Base-by-base conservation (phyloP, 768 basidiomycete species). In the Termitomyces eurrhizus region DNA sequence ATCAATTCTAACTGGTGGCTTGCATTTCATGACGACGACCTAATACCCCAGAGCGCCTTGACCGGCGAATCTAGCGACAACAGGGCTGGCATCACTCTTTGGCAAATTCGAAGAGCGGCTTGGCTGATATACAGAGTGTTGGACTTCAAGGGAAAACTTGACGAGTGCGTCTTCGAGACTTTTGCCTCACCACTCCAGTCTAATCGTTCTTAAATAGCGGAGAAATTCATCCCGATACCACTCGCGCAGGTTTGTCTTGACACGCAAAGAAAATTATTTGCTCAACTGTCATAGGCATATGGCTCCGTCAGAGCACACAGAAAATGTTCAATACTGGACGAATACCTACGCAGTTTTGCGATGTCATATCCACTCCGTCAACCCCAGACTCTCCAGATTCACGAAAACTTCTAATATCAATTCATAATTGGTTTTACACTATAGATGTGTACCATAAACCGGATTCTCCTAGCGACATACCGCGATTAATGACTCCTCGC, bases 1-100 rank as follows among this genome's bases (percentile, higher is more conserved):
- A 75, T 98, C 65, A 89, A 98, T 71, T 95, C 94, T 3, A 98
- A 97, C 69, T 98, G 95, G 95, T 98, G 95, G 95, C 77, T 97
- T 26, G 79, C 92, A 2, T 90, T 95, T 70, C 77, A 80, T 46
- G 87, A 95, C 62, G 94, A 97, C 72, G 68, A 80, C 2, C 75
- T 68, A 21, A 80, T 91, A 46, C 93, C 88, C 8, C 72, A 69
- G 7, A 71, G 69, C 51, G 76, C 75, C 14, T 65, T 75, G 24
- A 68, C 67, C 18, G 74, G 73, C 53, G 73, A 76, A 58, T 75
- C 75, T 4, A 75, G 71, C 57, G 69, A 77, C 50, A 74, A 69
- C 60, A 72, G 73, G 44, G 70, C 73, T 24, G 80, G 78, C 18
- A 79, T 89, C 53, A 90, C 88, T 0, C 80, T 84, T 18, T 94